Evolutionary conservation across 2,329 filamentous ascomycete genomes (phyloP).

Genomic region (Penicillium oxalicum): DNA sequence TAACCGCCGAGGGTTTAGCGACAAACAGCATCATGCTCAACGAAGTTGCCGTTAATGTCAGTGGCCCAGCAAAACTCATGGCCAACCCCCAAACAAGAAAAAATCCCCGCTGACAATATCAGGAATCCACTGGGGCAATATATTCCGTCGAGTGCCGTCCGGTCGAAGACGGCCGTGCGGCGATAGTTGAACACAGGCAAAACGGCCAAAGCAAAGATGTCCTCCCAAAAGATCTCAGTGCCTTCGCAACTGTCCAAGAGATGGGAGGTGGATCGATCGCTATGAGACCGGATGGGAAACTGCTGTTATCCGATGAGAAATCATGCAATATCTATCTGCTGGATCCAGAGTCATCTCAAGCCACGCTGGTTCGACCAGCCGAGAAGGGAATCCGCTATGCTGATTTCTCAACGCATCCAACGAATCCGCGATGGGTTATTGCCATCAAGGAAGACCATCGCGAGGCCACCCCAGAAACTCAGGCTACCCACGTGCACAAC

Average conservation of each 20-base stretch:
- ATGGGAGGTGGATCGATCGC: slow-evolving; percentile 48
- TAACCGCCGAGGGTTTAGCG: slow-evolving; percentile 32
- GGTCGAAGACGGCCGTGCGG: slow-evolving; percentile 37
- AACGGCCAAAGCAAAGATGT: slow-evolving; percentile 34
- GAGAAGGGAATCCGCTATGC: slow-evolving; percentile 32
- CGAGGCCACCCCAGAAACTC: slow-evolving; percentile 20
- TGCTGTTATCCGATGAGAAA: slow-evolving; percentile 45
- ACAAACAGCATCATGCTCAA: slow-evolving; percentile 29
- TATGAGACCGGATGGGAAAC: slow-evolving; percentile 32
- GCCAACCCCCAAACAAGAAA: background rate
- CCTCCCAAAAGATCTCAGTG: slow-evolving; percentile 42
- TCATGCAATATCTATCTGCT: slow-evolving; percentile 43
- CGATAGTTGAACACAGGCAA: slow-evolving; percentile 41
- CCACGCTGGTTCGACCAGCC: slow-evolving; percentile 28
- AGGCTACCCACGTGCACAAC: slow-evolving; percentile 27
- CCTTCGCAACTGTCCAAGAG: slow-evolving; percentile 46
- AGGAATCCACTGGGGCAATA: slow-evolving; percentile 23
- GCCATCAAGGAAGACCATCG: slow-evolving; percentile 51
- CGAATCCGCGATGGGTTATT: slow-evolving; percentile 39
- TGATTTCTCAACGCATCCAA: slow-evolving; percentile 43
- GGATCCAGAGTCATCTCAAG: slow-evolving; percentile 32
- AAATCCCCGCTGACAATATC: background rate
- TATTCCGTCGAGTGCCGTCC: slow-evolving; percentile 35
- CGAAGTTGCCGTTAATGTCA: slow-evolving; percentile 27
- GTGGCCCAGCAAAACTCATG: background rate